phyloP scores from a whole-genome alignment of 495 filamentous ascomycete genomes.

The Neurospora pannonica region DNA sequence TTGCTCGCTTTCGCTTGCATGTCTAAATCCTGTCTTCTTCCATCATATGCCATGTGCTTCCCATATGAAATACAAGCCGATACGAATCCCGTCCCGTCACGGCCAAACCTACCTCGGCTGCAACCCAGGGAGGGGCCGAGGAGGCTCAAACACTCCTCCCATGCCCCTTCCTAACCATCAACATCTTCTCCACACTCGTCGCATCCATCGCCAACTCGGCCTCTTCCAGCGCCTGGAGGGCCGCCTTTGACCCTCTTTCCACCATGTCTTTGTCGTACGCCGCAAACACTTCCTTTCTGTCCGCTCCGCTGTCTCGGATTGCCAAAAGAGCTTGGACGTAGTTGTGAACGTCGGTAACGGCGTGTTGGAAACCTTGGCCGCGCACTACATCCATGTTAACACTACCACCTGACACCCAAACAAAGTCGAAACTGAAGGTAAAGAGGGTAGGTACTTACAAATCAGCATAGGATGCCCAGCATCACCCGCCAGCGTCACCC shows the following conservation, averaged over 20 bases:
- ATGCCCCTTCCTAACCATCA: slow-evolving; percentile 16
- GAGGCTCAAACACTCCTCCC: neutral
- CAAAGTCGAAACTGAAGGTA: no score
- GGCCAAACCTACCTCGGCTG: neutral
- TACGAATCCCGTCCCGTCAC: neutral
- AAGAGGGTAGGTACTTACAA: no score
- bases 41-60: neutral
- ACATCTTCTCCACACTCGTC: slow-evolving; percentile 10
- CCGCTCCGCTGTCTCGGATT: slow-evolving; percentile 12
- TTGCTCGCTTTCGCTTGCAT: neutral
- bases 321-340: slow-evolving; percentile 26
- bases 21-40: neutral
- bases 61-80: neutral
- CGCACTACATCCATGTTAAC: no score
- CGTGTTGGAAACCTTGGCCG: slow-evolving; percentile 45
- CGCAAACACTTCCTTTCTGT: slow-evolving; percentile 16
- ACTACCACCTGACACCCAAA: no score
- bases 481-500: slow-evolving; percentile 46
- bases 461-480: slow-evolving; percentile 51
- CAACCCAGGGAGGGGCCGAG: neutral
- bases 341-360: slow-evolving; percentile 34
- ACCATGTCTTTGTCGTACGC: slow-evolving; percentile 43
- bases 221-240: slow-evolving; percentile 15
- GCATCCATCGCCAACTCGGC: slow-evolving; percentile 13
- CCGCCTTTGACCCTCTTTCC: slow-evolving; percentile 36